These are phyloP conservation scores for Thermomyces lanuginosus DNA, from an alignment of 2,329 filamentous ascomycete species.

Conservation along the genomic window DNA sequence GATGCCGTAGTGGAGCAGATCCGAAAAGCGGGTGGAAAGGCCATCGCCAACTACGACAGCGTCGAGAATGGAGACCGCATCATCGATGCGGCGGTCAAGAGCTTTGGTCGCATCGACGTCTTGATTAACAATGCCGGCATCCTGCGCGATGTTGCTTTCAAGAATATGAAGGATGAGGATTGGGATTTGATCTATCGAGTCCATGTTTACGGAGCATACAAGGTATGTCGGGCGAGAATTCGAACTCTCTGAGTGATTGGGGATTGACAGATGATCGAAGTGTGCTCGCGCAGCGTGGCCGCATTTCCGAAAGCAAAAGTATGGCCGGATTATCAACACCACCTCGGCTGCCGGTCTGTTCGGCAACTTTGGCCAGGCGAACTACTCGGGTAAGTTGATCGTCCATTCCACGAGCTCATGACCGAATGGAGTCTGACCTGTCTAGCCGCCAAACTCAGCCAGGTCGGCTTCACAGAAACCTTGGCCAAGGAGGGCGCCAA, in stretches of 20 bases:
- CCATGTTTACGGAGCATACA: constrained; percentile 86
- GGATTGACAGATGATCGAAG: constrained; percentile 21
- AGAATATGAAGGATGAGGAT: constrained; percentile 94
- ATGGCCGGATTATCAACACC: constrained; percentile 89
- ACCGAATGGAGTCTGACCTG: constrained; percentile 12
- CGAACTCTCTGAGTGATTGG: neutral
- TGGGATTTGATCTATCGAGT: constrained; percentile 93
- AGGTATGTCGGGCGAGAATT: constrained; percentile 29
- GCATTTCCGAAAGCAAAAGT: constrained; percentile 97
- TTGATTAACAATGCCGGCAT: constrained; percentile 98
- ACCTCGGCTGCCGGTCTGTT: constrained; percentile 91
- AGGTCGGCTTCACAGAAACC: constrained; percentile 95
- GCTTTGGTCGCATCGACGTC: constrained; percentile 60
- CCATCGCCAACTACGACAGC: constrained; percentile 88
- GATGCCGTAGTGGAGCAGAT: constrained; percentile 35
- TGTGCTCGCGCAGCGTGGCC: constrained; percentile 90
- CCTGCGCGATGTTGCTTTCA: constrained; percentile 86
- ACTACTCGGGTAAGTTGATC: constrained; percentile 54
- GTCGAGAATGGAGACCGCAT: constrained; percentile 79
- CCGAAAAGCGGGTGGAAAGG: constrained; percentile 76
- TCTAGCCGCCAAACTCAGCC: constrained; percentile 71
- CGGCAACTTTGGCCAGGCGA: constrained; percentile 87
- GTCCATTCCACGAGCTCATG: constrained; percentile 2
- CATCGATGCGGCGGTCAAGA: constrained; percentile 47
- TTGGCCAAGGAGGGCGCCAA: constrained; percentile 93